These are phyloP conservation scores for Venturiaceae sp. DNA, from an alignment of 2,329 filamentous ascomycete species.

Conservation along the genomic window DNA sequence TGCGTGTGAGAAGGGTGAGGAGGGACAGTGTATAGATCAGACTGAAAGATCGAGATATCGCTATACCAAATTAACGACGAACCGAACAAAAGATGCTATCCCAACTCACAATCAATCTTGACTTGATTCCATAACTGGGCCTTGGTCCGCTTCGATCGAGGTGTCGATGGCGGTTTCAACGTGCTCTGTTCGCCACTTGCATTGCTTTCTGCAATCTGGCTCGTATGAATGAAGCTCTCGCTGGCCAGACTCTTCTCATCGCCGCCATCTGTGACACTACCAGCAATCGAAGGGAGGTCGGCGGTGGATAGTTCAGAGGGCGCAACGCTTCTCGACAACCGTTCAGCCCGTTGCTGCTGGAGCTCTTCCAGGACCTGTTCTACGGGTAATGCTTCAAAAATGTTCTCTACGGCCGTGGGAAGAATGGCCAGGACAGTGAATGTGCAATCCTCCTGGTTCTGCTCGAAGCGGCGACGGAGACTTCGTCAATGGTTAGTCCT, in stretches of 20 bases:
- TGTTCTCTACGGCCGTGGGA: slow-evolving; percentile 81
- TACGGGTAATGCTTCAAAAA: slow-evolving; percentile 79
- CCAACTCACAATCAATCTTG: slow-evolving; percentile 75
- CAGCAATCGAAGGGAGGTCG: slow-evolving; percentile 46
- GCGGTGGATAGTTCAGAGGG: slow-evolving; percentile 46
- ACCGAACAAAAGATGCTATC: not conserved
- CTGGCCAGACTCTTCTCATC: slow-evolving; percentile 56
- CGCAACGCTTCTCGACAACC: slow-evolving; percentile 50
- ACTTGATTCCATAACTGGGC: slow-evolving; percentile 94
- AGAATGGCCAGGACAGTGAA: slow-evolving; percentile 95
- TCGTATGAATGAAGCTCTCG: slow-evolving; percentile 75
- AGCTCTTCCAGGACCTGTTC: slow-evolving; percentile 89
- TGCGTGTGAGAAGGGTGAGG: slow-evolving; percentile 81
- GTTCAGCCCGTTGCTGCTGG: slow-evolving; percentile 80
- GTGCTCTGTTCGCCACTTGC: not conserved
- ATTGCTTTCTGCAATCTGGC: slow-evolving; percentile 49
- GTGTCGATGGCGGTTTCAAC: slow-evolving; percentile 22
- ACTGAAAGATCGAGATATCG: slow-evolving; percentile 83
- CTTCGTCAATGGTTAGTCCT: slow-evolving; percentile 37
- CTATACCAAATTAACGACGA: slow-evolving; percentile 35
- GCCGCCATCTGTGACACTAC: slow-evolving; percentile 75
- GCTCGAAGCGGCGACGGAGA: slow-evolving; percentile 89
- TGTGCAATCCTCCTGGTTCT: slow-evolving; percentile 98
- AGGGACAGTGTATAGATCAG: slow-evolving; percentile 85
- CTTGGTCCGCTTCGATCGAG: slow-evolving; percentile 66